Evolutionary conservation across 2,329 filamentous ascomycete genomes (phyloP).

Genomic region (Aspergillus intermedius): DNA sequence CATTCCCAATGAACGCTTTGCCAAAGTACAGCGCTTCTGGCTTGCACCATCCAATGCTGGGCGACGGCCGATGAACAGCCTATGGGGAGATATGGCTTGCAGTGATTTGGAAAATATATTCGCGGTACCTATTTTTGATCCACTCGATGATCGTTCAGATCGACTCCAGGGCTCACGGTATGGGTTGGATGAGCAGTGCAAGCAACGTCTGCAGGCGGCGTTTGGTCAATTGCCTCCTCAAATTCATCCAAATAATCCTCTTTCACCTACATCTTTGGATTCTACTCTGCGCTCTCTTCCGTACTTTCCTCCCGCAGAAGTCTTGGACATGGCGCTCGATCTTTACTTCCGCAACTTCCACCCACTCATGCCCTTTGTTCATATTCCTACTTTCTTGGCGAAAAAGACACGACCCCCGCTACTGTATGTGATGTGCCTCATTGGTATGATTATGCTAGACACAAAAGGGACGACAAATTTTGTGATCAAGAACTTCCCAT

Average conservation of each 20-base stretch:
- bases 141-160: conserved; percentile 13
- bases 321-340: conserved; percentile 49
- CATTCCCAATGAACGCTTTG: conserved; percentile 38
- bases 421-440: conserved; percentile 48
- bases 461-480: conserved; percentile 48
- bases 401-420: conserved; percentile 43
- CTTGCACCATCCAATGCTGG: conserved; percentile 31
- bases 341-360: conserved; percentile 51
- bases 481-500: conserved; percentile 41
- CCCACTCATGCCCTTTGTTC: conserved; percentile 48
- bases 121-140: conserved; percentile 18
- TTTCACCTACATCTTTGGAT: conserved; percentile 15
- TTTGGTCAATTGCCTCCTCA: conserved; percentile 23
- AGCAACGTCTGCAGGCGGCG: conserved; percentile 31
- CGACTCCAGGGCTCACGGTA: conserved; percentile 26
- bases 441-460: conserved; percentile 47
- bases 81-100: conserved; percentile 36
- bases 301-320: conserved; percentile 46
- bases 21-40: conserved; percentile 39
- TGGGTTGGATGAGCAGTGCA: conserved; percentile 39
- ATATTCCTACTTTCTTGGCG: conserved; percentile 48
- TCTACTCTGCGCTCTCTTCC: conserved; percentile 21
- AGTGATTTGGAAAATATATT: conserved; percentile 37
- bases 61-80: conserved; percentile 34
- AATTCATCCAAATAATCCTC: conserved; percentile 11